Evolutionary conservation across 352 stramenopile species (phyloP), one percentile per base, ranked within the genome.

Genomic region (Phytopythium helicoides): DNA sequence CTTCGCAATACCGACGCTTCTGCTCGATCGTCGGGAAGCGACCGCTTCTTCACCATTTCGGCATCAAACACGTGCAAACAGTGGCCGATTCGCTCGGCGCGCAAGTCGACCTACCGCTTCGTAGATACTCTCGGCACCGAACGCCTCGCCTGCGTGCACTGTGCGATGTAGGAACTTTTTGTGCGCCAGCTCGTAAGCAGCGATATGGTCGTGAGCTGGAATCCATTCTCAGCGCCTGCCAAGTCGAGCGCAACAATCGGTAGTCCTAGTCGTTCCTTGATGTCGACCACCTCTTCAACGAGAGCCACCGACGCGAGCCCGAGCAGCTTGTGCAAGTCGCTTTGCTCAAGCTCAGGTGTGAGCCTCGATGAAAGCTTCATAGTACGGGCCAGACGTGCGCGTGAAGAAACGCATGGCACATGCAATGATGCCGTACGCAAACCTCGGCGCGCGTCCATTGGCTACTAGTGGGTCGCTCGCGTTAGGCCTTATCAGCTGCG

Each of bases 361-460:
- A 46, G 93, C 73, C 19, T 88, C 76, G 47, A 79, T 95, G 23
- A 95, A 95, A 18, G 89, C 71, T 52, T 78, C 49, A 54, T 93
- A 95, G 66, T 95, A 96, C 19, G 84, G 84, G 33, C 76, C 77
- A 52, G 93, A 91, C 3, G 64, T 68, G n/a, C 66, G 54, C 7
- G 84, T 84, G 65, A 96, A 96, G 66, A 89, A 92, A 37, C 87
- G 71, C 87, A 96, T 96, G 10, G 84, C 87, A 49, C 87, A 96
- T 25, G 90, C 82, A 48, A 96, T 95, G 50, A 96, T 93, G 48
- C 87, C 82, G 40, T 93, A 96, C 19, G 70, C 75, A 66, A 87
- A 94, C 3, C 28, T 59, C 3, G 86, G 87, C 10, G 82, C 86
- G 16, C 76, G 52, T 12, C 71, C 81, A 25, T 53, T 75, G 15